Evolutionary conservation across 2,329 filamentous ascomycete genomes (phyloP), one percentile per base, ranked within the genome.

Genomic region (Coniella vitis): DNA sequence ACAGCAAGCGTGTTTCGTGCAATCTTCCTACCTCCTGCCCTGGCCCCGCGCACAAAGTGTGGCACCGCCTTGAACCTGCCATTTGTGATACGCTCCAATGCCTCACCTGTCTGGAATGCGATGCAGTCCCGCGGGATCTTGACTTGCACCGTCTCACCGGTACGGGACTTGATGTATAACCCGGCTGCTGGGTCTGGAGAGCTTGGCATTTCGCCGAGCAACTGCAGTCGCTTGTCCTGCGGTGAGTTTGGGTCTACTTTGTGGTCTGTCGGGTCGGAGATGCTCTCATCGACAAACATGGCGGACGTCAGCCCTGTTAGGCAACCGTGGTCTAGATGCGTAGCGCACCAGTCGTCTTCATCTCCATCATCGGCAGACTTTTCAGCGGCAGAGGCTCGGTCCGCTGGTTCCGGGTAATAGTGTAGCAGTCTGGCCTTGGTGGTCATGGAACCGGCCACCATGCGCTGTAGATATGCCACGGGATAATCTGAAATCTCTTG

Each of bases 61-160:
- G 93, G 91, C 53, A 97, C 93, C 1, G 93, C 93, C 67, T 86
- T 88, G 73, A 98, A 95, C 61, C 80, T 83, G 9, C 93, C 93
- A n/a, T 78, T 73, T 0, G 91, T 97, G 63, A 98, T 96, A 50
- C 88, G 75, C 68, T 97, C 86, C 44, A 98, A 72, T 1, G 91
- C 85, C 69, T 96, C 89, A 2, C 91, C 93, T 0, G 91, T 98
- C 72, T 98, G 91, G 64, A 98, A 98, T 1, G 88, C 93, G 43
- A 98, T 84, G 65, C 89, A 93, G 63, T 95, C 90, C 37, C 83
- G 77, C 1, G 91, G 93, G 56, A 98, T 96, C 62, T 84, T 83
- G 57, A 97, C 89, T 67, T 97, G 93, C n/a, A 90, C 85, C 1
- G 87, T 84, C 52, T 84, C 73, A 2, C 88, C 90, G 0, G 82